Conservation (phyloP, 495 filamentous ascomycete genomes). For the Geopyxis carbonaria region DNA sequence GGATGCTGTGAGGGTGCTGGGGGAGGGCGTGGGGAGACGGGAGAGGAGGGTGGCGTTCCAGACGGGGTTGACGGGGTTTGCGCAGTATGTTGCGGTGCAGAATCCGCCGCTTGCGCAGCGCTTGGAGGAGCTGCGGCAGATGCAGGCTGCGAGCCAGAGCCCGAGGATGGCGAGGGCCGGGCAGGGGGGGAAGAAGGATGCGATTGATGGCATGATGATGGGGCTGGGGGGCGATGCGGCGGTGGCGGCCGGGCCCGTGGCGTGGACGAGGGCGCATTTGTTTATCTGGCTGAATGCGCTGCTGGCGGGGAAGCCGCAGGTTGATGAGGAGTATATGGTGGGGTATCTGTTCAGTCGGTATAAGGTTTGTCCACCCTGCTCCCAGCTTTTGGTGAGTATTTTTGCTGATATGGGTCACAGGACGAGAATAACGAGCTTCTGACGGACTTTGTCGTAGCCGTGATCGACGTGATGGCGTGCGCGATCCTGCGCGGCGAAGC, state of each 20-base stretch:
- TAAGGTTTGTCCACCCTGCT: conserved; percentile 32
- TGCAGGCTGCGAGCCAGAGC: conserved; percentile 35
- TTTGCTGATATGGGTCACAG: conserved; percentile 29
- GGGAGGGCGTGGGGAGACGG: conserved; percentile 28
- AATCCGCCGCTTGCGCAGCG: conserved; percentile 29
- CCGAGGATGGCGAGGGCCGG: conserved; percentile 33
- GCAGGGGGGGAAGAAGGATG: conserved; percentile 30
- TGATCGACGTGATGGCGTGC: conserved; percentile 80
- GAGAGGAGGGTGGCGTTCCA: conserved; percentile 17
- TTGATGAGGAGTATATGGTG: conserved; percentile 63
- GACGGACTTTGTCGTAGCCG: conserved; percentile 65
- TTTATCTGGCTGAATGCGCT: conserved; percentile 76
- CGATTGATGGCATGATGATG: conserved; percentile 34
- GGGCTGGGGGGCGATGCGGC: conserved; percentile 29
- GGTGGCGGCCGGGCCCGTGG: conserved; percentile 45
- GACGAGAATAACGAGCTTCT: conserved; percentile 59
- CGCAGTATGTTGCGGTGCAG: conserved; percentile 17
- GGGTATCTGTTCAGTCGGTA: conserved; percentile 71
- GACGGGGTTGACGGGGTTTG: conserved; percentile 32
- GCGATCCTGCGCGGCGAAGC: conserved; percentile 66
- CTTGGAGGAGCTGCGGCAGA: conserved; percentile 30
- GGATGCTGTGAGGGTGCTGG: conserved; percentile 31
- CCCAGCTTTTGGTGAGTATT: neutral
- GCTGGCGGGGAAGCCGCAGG: conserved; percentile 64
- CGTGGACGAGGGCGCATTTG: conserved; percentile 72